phyloP scores from a whole-genome alignment of 371 early-diverging fungal species.

The Dichotomocladium elegans region DNA sequence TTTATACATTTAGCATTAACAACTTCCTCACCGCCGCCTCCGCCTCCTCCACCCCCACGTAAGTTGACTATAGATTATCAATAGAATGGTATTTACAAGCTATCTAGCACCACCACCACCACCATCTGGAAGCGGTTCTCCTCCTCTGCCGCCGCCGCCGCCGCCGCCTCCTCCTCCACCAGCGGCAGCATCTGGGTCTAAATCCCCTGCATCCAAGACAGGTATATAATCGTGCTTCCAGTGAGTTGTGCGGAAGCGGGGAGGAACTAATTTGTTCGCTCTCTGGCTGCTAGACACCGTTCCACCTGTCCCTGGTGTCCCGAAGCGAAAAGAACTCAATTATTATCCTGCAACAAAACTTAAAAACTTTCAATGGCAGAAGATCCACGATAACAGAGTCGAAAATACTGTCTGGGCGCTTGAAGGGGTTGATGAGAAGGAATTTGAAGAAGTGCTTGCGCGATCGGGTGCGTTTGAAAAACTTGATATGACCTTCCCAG shows the following conservation, averaged over 20 bases:
- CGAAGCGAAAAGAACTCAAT: constrained; percentile 23
- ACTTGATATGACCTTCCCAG: constrained; percentile 25
- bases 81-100: background rate
- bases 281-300: too few relatives aligned
- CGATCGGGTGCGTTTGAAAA: constrained; percentile 19
- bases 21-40: background rate
- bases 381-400: constrained; percentile 15
- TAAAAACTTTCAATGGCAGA: constrained; percentile 36
- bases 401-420: constrained; percentile 27
- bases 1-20: background rate
- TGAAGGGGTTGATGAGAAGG: constrained; percentile 13
- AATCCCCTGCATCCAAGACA: too few relatives aligned
- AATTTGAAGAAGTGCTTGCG: constrained; percentile 20
- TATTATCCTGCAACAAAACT: constrained; percentile 26
- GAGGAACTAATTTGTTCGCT: too few relatives aligned
- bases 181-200: background rate
- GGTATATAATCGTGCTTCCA: too few relatives aligned
- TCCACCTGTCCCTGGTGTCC: constrained; percentile 9
- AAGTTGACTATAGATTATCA: background rate
- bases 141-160: constrained; percentile 4
- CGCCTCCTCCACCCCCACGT: constrained; percentile 8
- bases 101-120: constrained; percentile 2
- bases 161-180: constrained; percentile 6
- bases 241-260: too few relatives aligned
- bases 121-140: constrained; percentile 1